Percentiles rank a stretch among this genome's conserved stretches.
Evolutionary conservation across 2,329 filamentous ascomycete genomes (phyloP).

Genomic region (Colletotrichum graminicola): DNA sequence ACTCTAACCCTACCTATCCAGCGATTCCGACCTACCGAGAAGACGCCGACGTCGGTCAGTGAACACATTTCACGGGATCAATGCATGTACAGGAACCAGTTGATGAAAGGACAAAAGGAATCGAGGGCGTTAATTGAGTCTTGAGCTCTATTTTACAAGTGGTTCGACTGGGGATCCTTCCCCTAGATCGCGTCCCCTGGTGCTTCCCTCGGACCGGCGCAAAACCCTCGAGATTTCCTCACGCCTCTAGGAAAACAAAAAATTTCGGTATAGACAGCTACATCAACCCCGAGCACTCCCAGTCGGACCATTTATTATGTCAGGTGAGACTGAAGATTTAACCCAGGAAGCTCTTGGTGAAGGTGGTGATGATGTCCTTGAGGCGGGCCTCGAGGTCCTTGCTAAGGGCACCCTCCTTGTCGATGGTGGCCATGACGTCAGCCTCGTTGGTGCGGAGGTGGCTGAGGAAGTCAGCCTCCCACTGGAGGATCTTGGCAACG

Average conservation of each 20-base stretch:
- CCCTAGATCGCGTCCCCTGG: constrained; percentile 46
- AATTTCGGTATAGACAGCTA: constrained; percentile 63
- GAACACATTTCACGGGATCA: neutral
- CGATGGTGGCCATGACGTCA: constrained; percentile 86
- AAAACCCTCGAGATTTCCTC: constrained; percentile 58
- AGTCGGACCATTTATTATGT: constrained; percentile 47
- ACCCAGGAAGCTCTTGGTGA: constrained; percentile 92
- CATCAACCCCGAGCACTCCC: constrained; percentile 50
- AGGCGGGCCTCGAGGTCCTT: constrained; percentile 91
- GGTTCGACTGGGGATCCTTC: constrained; percentile 62
- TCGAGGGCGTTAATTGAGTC: constrained; percentile 72
- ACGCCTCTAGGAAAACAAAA: constrained; percentile 63
- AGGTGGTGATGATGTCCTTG: constrained; percentile 79
- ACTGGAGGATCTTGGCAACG: constrained; percentile 89
- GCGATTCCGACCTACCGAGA: too few species aligned
- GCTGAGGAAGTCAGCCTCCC: constrained; percentile 94
- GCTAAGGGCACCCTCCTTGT: constrained; percentile 95
- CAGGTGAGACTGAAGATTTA: constrained; percentile 58
- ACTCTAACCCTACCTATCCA: too few species aligned
- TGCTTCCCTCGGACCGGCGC: constrained; percentile 59
- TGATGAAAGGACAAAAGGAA: constrained; percentile 66
- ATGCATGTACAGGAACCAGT: neutral
- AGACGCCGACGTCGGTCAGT: too few species aligned
- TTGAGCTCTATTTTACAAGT: constrained; percentile 74
- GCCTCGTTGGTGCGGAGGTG: constrained; percentile 93